Conservation (phyloP, 257 asterid species). For the Solanum etuberosum region DNA sequence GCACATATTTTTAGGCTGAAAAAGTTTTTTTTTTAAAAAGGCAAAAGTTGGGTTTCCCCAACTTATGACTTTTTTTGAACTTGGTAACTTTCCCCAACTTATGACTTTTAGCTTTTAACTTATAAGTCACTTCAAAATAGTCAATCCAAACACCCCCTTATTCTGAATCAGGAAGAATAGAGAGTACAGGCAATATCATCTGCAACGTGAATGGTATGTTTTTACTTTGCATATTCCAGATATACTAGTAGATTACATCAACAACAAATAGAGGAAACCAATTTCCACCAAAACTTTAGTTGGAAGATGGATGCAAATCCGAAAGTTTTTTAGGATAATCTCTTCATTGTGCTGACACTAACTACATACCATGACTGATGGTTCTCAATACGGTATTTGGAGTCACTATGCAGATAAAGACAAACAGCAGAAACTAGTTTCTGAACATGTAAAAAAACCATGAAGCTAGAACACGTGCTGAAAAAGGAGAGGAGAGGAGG, state of each 20-base stretch:
- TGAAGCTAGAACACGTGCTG: neutral
- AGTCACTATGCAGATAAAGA: neutral
- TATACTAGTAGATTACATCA: neutral
- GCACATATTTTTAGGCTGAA: neutral
- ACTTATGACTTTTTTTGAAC: neutral
- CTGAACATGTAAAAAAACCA: neutral
- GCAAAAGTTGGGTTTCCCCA: neutral
- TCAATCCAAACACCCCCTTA: neutral
- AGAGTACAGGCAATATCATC: neutral
- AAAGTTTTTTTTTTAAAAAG: neutral
- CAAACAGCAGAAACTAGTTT: neutral
- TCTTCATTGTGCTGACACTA: neutral
- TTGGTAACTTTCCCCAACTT: neutral
- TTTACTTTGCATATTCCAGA: neutral
- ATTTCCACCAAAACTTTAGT: neutral
- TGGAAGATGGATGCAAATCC: neutral
- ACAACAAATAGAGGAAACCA: neutral
- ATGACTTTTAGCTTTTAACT: neutral
- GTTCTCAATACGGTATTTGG: neutral
- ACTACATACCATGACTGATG: neutral
- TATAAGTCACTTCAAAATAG: neutral
- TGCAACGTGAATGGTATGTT: neutral
- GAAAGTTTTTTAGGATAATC: neutral
- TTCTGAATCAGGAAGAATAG: neutral
- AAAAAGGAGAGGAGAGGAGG: neutral